Conservation (phyloP, 306 rosid genomes). For the Cicer pinnatifidum region DNA sequence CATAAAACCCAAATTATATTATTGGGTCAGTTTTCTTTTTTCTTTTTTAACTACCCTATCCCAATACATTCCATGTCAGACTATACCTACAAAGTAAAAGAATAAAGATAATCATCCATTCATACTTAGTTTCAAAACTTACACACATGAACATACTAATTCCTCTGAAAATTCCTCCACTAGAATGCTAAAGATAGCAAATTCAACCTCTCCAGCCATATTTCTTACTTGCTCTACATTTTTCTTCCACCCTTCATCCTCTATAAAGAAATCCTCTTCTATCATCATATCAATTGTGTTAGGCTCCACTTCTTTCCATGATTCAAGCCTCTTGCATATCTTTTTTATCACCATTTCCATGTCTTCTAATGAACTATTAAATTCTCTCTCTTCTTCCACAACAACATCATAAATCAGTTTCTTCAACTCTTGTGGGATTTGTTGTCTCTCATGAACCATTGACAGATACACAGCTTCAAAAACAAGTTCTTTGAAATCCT, state of each 20-base stretch:
- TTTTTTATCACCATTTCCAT: conserved; percentile 54
- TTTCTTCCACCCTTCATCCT: conserved; percentile 63
- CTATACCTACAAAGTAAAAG: conserved; percentile 46
- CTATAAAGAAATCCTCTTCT: conserved; percentile 63
- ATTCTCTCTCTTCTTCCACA: conserved; percentile 62
- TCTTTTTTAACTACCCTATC: conserved; percentile 50
- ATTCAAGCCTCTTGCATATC: conserved; percentile 65
- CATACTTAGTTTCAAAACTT: conserved; percentile 45
- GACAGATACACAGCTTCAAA: conserved; percentile 47
- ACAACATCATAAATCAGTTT: conserved; percentile 70
- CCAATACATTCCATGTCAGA: conserved; percentile 51
- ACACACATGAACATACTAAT: conserved; percentile 50
- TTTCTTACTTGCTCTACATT: conserved; percentile 58
- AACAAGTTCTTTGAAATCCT: conserved; percentile 41
- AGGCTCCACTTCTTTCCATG: conserved; percentile 75
- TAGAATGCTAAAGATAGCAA: conserved; percentile 66
- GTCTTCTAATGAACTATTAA: conserved; percentile 17
- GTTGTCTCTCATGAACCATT: conserved; percentile 39
- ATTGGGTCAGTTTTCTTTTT: conserved; percentile 36
- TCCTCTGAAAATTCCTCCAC: conserved; percentile 74
- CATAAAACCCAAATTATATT: conserved; percentile 51
- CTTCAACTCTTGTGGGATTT: conserved; percentile 58
- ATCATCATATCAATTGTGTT: conserved; percentile 85
- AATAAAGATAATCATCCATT: conserved; percentile 41
- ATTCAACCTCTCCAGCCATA: conserved; percentile 65